These are phyloP conservation scores for Eucalyptus dawsonii DNA, from an alignment of 345 rosid genomes.

Conservation along the genomic window DNA sequence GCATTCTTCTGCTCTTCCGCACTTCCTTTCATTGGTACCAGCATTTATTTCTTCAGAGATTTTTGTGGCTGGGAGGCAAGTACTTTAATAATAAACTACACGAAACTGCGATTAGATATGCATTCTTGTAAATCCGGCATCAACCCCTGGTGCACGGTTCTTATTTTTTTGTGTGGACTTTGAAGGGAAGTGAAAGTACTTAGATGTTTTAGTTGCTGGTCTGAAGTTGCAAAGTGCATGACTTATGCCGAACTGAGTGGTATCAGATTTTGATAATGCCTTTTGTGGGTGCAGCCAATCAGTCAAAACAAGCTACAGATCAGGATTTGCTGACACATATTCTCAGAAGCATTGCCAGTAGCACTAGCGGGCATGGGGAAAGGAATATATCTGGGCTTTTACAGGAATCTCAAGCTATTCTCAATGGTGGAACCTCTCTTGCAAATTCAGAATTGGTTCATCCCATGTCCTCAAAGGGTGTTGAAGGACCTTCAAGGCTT, in stretches of 20 bases:
- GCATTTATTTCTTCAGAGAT: not conserved
- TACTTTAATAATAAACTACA: not conserved
- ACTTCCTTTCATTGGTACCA: not conserved
- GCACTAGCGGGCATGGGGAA: constrained; percentile 42
- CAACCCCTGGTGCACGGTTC: not conserved
- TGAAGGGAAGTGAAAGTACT: not conserved
- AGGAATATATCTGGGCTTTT: constrained; percentile 50
- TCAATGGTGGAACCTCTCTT: constrained; percentile 24
- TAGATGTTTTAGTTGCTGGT: not conserved
- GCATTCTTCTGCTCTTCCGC: not conserved
- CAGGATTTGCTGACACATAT: constrained; percentile 77
- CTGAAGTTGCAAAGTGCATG: not conserved
- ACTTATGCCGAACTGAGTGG: not conserved
- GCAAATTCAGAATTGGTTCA: constrained; percentile 36
- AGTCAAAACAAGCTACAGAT: constrained; percentile 50
- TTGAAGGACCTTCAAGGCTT: constrained; percentile 24
- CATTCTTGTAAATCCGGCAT: not conserved
- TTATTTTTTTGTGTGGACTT: not conserved
- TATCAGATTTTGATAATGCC: not conserved
- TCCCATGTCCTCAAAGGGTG: constrained; percentile 35
- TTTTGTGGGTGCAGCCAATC: constrained; percentile 44
- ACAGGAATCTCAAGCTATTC: constrained; percentile 45
- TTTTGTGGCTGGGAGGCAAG: not conserved
- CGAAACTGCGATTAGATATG: not conserved
- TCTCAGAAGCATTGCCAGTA: constrained; percentile 65